These are phyloP conservation scores for Arxiozyma bovina DNA, from an alignment of 1,139 yeast genomes.

Conservation along the genomic window DNA sequence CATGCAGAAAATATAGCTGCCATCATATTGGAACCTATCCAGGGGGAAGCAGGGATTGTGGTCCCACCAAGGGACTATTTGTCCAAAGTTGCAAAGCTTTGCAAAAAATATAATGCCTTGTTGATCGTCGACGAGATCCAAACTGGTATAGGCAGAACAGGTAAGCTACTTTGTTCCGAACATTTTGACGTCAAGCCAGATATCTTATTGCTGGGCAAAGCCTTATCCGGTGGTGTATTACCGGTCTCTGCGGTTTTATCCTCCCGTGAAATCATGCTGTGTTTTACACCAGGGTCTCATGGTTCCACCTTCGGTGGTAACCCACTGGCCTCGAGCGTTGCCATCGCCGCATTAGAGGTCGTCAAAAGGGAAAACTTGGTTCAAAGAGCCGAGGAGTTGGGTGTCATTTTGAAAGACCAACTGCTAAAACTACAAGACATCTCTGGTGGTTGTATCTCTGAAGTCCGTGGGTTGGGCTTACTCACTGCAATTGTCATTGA, in stretches of 20 bases:
- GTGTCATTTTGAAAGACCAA: constrained; percentile 60
- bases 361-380: constrained; percentile 81
- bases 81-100: constrained; percentile 59
- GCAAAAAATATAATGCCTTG: constrained; percentile 75
- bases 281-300: constrained; percentile 91
- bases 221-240: constrained; percentile 88
- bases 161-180: constrained; percentile 85
- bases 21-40: constrained; percentile 87
- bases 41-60: constrained; percentile 97
- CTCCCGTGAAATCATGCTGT: constrained; percentile 78
- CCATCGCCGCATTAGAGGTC: constrained; percentile 89
- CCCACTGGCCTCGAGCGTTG: constrained; percentile 89
- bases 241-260: constrained; percentile 91
- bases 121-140: constrained; percentile 95
- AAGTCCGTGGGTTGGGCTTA: constrained; percentile 89
- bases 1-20: constrained; percentile 93
- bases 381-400: constrained; percentile 66
- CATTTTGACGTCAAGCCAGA: constrained; percentile 83
- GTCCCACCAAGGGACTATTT: constrained; percentile 85
- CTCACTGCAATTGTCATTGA: constrained; percentile 89
- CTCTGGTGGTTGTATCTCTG: constrained; percentile 68
- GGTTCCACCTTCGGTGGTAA: constrained; percentile 98
- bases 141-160: constrained; percentile 97
- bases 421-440: constrained; percentile 51
- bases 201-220: constrained; percentile 82